Conservation (phyloP, 2,329 filamentous ascomycete species). For the Colletotrichum incanum region DNA sequence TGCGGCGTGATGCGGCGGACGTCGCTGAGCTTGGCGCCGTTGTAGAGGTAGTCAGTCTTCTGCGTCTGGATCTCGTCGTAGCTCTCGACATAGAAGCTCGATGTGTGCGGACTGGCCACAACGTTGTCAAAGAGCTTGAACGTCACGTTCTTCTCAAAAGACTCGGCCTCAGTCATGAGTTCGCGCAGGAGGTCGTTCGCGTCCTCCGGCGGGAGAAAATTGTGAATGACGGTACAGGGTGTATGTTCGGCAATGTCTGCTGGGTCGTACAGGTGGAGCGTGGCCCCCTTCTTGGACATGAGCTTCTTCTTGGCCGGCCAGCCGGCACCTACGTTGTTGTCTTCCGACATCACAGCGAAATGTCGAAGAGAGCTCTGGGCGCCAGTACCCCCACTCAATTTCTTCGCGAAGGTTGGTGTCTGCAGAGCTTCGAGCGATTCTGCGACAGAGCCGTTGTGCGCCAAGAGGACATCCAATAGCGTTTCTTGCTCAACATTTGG, state of each 20-base stretch:
- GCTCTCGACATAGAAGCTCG: conserved; percentile 86
- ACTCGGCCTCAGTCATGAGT: conserved; percentile 79
- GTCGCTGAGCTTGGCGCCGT: conserved; percentile 82
- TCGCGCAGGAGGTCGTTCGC: conserved; percentile 84
- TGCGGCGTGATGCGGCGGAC: conserved; percentile 83
- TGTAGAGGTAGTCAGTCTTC: conserved; percentile 88
- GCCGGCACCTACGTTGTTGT: conserved; percentile 13
- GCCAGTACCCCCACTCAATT: conserved; percentile 57
- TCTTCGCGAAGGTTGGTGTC: conserved; percentile 52
- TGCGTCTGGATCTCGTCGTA: conserved; percentile 79
- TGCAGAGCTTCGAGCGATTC: conserved; percentile 73
- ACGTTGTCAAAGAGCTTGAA: conserved; percentile 93
- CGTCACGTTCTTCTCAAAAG: conserved; percentile 75
- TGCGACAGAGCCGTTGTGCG: conserved; percentile 83
- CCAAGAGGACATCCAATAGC: conserved; percentile 84
- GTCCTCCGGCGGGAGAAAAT: conserved; percentile 82
- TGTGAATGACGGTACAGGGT: conserved; percentile 92
- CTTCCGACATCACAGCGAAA: conserved; percentile 55
- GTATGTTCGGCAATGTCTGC: conserved; percentile 86
- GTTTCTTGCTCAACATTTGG: conserved; percentile 74
- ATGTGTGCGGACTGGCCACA: conserved; percentile 88
- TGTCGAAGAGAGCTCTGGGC: conserved; percentile 76
- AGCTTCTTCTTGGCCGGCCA: conserved; percentile 62
- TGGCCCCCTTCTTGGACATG: conserved; percentile 83
- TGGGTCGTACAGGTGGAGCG: conserved; percentile 86